Percentiles rank a stretch among this genome's conserved stretches.
These are phyloP conservation scores for Plasmodium relictum DNA, from an alignment of 169 alveolate genomes.

Conservation along the genomic window DNA sequence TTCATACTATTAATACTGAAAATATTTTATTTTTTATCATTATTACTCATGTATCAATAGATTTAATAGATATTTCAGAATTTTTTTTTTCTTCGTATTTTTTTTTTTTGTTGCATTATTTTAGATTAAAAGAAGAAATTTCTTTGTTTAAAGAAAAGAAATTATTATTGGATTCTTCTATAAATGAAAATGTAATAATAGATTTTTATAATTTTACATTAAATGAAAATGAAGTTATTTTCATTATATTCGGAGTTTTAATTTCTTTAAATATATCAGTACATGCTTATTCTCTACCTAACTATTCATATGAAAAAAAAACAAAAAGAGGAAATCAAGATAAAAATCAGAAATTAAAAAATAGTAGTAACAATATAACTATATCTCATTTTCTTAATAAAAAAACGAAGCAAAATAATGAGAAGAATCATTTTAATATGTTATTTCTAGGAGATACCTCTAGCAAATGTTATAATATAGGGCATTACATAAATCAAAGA, in stretches of 20 bases:
- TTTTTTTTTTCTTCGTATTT: conserved; percentile 43
- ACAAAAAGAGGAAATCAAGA: not conserved
- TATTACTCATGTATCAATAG: conserved; percentile 57
- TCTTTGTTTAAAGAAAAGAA: conserved; percentile 3
- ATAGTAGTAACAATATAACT: no score
- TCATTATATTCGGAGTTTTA: conserved; percentile 29
- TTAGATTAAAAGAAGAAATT: conserved; percentile 28
- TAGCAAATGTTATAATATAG: no score
- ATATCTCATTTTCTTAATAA: no score
- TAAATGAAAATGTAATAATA: not conserved
- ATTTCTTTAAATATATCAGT: conserved; percentile 30
- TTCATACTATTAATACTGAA: conserved; percentile 26
- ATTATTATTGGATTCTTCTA: conserved; percentile 1
- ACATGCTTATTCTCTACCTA: conserved; percentile 55
- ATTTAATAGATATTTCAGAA: conserved; percentile 32
- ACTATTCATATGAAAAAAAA: conserved; percentile 29
- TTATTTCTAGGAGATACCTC: no score
- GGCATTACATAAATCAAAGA: not conserved
- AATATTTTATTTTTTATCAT: conserved; percentile 24
- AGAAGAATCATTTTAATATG: no score
- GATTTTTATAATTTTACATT: conserved; percentile 22
- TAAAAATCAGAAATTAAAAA: no score
- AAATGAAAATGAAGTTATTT: conserved; percentile 23
- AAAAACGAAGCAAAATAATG: no score
- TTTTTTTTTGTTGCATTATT: conserved; percentile 39